Base-by-base conservation (phyloP, 352 stramenopile species). In the Phytophthora macrochlamydospora region DNA sequence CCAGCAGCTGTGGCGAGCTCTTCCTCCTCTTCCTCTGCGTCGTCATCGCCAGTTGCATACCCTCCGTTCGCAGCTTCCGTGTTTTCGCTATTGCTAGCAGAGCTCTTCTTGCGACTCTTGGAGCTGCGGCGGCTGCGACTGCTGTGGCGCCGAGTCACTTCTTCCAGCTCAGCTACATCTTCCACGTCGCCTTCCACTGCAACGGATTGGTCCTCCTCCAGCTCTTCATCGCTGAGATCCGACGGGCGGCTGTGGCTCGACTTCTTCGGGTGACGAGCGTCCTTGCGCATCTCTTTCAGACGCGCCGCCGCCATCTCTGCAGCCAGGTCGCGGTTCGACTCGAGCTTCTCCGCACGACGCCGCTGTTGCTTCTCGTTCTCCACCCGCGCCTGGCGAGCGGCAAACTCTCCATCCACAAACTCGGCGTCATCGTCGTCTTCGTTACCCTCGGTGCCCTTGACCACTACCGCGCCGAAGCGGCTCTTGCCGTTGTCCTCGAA, bases 251-350 rank as follows among this genome's bases (percentile, higher is more conserved):
- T 67, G 45, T 50, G 46, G 33, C 51, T 76, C 59, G 53, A 38
- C 62, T 83, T 73, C 53, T 75, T 72, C 13, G 78, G 72, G 44
- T 89, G 74, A 12, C 82, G 79, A n/a, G 83, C 83, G 24, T 86
- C 71, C 59, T 92, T 89, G 51, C 83, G 77, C 81, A 92, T 89
- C 9, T 56, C 66, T 7, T 61, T 65, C 8, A 92, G 71, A 18
- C 83, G 78, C 32, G 79, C 79, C 0, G 83, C 83, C 8, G 83
- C 79, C 82, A 92, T 91, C 52, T 90, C 81, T 4, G 83, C 83
- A 63, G 89, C 90, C 60, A 85, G 40, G 54, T 92, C 82, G 29
- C 79, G 76, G 56, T 92, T 92, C 44, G 73, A 85, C 62, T 92
- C 83, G 51, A 92, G 76, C 42, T 92, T 92, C 62, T 87, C 79